These are phyloP conservation scores for Boletales sp. DNA, from an alignment of 768 basidiomycete species.

Conservation along the genomic window DNA sequence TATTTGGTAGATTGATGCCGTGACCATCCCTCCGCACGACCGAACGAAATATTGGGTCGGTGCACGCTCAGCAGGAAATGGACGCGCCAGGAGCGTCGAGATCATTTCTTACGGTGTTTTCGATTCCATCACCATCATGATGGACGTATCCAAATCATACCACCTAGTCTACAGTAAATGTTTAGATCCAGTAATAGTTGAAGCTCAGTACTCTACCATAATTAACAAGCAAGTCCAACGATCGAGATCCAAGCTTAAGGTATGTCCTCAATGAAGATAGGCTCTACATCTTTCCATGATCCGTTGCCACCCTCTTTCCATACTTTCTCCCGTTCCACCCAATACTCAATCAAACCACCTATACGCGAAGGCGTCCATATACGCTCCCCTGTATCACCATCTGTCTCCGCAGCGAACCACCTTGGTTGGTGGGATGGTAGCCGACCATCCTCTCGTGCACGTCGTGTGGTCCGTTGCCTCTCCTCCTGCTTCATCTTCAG, in stretches of 20 bases:
- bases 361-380: constrained; percentile 74
- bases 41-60: too few species aligned
- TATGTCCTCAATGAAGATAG: constrained; percentile 73
- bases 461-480: constrained; percentile 66
- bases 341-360: constrained; percentile 67
- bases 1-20: too few species aligned
- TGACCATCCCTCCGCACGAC: too few species aligned
- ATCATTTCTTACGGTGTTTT: too few species aligned
- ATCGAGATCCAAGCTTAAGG: constrained; percentile 7
- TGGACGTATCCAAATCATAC: too few species aligned
- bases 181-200: too few species aligned
- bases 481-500: constrained; percentile 83
- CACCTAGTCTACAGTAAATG: too few species aligned
- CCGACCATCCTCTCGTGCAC: constrained; percentile 70
- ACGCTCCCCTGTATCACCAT: constrained; percentile 85
- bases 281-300: constrained; percentile 67
- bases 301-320: constrained; percentile 40
- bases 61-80: too few species aligned
- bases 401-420: constrained; percentile 84
- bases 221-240: neutral
- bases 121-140: too few species aligned
- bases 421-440: constrained; percentile 71
- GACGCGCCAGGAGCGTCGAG: too few species aligned
- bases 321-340: constrained; percentile 70
- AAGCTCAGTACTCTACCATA: too few species aligned